Evolutionary conservation across 805 yeast genomes (phyloP).

Genomic region (Candida ficus): DNA sequence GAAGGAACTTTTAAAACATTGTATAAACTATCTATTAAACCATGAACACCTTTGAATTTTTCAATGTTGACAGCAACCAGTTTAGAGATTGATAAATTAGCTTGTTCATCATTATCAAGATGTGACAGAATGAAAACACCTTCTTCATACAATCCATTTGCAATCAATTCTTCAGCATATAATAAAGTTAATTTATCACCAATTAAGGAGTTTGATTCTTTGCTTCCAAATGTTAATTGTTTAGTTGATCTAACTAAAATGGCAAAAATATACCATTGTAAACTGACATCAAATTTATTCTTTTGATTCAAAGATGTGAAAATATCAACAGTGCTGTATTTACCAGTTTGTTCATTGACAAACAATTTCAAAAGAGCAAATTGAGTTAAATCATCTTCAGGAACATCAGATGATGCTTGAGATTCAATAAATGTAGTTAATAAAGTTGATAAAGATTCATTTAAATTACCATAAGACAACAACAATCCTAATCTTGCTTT

Average conservation of each 20-base stretch:
- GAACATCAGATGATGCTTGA: conserved; percentile 9
- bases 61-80: conserved; percentile 25
- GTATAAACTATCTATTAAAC: conserved; percentile 32
- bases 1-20: conserved; percentile 43
- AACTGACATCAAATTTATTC: conserved; percentile 29
- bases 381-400: conserved; percentile 16
- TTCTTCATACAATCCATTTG: conserved; percentile 46
- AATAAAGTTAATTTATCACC: conserved; percentile 35
- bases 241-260: conserved; percentile 34
- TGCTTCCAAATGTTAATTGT: conserved; percentile 20
- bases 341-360: conserved; percentile 18
- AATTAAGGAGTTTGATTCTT: conserved; percentile 5
- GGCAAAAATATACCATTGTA: conserved; percentile 50
- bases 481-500: conserved; percentile 51
- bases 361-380: conserved; percentile 27
- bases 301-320: conserved; percentile 14
- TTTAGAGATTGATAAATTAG: conserved; percentile 35
- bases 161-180: conserved; percentile 48
- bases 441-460: conserved; percentile 28
- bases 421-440: conserved; percentile 26
- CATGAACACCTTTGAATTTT: conserved; percentile 10
- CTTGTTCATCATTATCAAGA: conserved; percentile 40
- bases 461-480: conserved; percentile 58
- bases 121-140: conserved; percentile 62
- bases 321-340: conserved; percentile 13